Conservation (phyloP, 78 protist species). For the Speleostelium caveatum region DNA sequence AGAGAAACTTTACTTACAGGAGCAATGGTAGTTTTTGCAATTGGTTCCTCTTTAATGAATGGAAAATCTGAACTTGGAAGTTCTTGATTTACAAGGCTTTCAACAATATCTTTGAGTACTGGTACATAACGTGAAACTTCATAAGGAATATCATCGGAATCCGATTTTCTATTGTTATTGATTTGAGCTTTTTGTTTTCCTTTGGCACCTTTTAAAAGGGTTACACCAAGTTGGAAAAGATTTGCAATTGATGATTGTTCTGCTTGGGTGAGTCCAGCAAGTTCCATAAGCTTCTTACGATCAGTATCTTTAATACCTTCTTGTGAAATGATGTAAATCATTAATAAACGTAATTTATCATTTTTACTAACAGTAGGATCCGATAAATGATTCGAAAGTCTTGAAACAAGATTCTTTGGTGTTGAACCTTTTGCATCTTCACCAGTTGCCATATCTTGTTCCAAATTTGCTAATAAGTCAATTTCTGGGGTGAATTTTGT, state of each 20-base stretch:
- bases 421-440: conserved; percentile 67
- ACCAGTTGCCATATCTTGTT: conserved; percentile 89
- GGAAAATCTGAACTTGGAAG: conserved; percentile 63
- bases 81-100: conserved; percentile 18
- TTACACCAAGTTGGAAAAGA: conserved; percentile 74
- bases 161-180: conserved; percentile 46
- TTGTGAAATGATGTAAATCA: conserved; percentile 84
- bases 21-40: conserved; percentile 2
- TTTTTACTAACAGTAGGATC: conserved; percentile 3
- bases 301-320: conserved; percentile 85
- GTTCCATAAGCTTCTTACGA: conserved; percentile 59
- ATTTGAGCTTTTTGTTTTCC: conserved; percentile 47
- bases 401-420: conserved; percentile 49
- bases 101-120: conserved; percentile 47
- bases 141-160: conserved; percentile 51
- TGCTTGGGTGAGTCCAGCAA: conserved; percentile 58
- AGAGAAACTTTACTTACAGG: conserved; percentile 59
- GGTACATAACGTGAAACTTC: conserved; percentile 87
- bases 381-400: conserved; percentile 26
- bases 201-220: conserved; percentile 78
- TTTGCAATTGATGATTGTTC: conserved; percentile 79
- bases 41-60: conserved; percentile 58
- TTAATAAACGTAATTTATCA: conserved; percentile 75
- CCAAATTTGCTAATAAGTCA: conserved; percentile 75
- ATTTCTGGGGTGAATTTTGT: conserved; percentile 55